Conservation (phyloP, 2,329 filamentous ascomycete genomes). For the Ceratocystiopsis minuta region DNA sequence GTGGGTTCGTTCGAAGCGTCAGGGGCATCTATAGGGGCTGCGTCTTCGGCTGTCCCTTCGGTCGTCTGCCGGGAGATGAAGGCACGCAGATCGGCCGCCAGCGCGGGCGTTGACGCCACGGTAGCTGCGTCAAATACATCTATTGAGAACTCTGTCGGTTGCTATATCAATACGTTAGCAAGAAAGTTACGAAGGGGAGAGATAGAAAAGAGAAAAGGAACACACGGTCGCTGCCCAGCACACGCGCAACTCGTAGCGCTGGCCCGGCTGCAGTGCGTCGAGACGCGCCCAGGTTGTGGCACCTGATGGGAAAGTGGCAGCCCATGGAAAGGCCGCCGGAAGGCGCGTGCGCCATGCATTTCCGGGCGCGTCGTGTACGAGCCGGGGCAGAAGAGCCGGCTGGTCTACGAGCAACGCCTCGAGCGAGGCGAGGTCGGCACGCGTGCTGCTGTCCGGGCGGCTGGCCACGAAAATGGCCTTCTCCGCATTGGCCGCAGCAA, state of each 20-base stretch:
- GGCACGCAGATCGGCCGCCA: constrained; percentile 45
- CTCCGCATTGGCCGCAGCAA: constrained; percentile 56
- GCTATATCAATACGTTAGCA: constrained; percentile 30
- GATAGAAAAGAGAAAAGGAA: background rate
- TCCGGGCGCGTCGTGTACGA: constrained; percentile 1
- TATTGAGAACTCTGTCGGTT: constrained; percentile 68
- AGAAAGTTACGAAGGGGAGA: background rate
- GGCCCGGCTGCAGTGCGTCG: constrained; percentile 46
- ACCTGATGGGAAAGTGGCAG: constrained; percentile 32
- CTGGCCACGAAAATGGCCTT: constrained; percentile 66
- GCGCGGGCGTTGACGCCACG: constrained; percentile 41
- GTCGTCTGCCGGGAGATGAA: constrained; percentile 23
- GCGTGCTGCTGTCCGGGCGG: constrained; percentile 22
- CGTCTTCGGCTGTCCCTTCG: too few relatives aligned
- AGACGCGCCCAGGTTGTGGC: constrained; percentile 69
- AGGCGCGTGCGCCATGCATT: constrained; percentile 42
- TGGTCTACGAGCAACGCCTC: constrained; percentile 3
- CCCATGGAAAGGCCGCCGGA: constrained; percentile 47
- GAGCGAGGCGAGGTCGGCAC: constrained; percentile 44
- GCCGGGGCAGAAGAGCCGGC: constrained; percentile 1
- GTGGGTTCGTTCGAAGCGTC: background rate
- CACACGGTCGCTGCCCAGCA: constrained; percentile 83
- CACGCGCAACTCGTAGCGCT: constrained; percentile 76
- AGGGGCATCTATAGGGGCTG: too few relatives aligned
- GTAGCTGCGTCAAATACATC: constrained; percentile 42